phyloP scores from a whole-genome alignment of 1,139 yeast species.

The Zygotorulaspora mrakii region DNA sequence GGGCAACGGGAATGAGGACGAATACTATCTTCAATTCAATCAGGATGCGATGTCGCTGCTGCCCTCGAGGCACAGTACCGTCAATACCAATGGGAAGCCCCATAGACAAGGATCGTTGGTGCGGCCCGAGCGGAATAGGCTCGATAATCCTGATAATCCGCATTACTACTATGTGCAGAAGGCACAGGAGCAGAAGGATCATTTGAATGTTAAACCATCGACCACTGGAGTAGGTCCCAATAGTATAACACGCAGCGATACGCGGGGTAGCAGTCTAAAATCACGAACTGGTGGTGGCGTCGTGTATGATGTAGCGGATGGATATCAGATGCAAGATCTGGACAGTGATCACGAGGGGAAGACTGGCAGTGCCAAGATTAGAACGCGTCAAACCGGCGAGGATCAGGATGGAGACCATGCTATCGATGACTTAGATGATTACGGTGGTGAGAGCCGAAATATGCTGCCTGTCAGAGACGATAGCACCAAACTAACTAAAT shows the following conservation, averaged over 20 bases:
- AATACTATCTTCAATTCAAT: constrained; percentile 20
- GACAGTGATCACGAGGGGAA: constrained; percentile 6
- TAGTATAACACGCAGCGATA: constrained; percentile 17
- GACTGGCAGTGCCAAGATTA: background rate
- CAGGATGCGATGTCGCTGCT: constrained; percentile 25
- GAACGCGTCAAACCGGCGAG: background rate
- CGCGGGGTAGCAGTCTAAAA: constrained; percentile 7
- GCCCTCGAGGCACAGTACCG: constrained; percentile 16
- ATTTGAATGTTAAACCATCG: constrained; percentile 64
- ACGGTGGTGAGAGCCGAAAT: constrained; percentile 7
- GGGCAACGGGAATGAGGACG: constrained; percentile 18
- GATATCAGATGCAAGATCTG: constrained; percentile 13
- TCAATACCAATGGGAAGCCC: constrained; percentile 13
- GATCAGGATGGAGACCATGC: background rate
- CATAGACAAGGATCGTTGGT: constrained; percentile 51
- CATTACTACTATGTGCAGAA: constrained; percentile 79
- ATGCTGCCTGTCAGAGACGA: constrained; percentile 1
- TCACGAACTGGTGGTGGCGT: constrained; percentile 1
- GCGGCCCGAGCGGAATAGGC: constrained; percentile 73
- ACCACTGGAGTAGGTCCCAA: constrained; percentile 70
- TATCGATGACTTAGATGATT: constrained; percentile 8
- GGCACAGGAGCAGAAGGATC: constrained; percentile 63
- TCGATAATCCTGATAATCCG: constrained; percentile 63
- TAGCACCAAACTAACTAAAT: background rate
- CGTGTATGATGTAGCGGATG: constrained; percentile 8